Percentiles rank a stretch among this genome's conserved stretches.
phyloP scores from a whole-genome alignment of 192 early-diverging fungal genomes.

The Coemansia sp. region DNA sequence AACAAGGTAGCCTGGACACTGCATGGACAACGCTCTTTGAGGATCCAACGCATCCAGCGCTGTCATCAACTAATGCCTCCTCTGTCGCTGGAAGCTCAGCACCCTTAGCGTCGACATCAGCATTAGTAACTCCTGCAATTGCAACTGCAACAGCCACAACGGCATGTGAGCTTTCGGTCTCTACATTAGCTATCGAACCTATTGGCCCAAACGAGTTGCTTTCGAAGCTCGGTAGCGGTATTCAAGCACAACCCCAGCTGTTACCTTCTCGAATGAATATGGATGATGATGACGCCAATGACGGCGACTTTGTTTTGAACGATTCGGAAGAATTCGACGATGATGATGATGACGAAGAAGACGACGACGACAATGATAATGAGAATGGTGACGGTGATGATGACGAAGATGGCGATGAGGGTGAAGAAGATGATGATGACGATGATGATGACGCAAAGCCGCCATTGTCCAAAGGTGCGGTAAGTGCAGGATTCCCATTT shows the following conservation, averaged over 20 bases:
- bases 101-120: background rate
- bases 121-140: background rate
- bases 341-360: conserved; percentile 43
- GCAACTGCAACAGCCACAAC: background rate
- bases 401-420: background rate
- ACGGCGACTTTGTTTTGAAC: conserved; percentile 51
- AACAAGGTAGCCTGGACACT: conserved; percentile 20
- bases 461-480: background rate
- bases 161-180: background rate
- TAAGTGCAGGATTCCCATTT: background rate
- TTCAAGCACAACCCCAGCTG: background rate
- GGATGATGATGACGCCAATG: conserved; percentile 49
- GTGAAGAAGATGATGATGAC: background rate
- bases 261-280: background rate
- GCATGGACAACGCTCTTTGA: conserved; percentile 42
- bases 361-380: conserved; percentile 42
- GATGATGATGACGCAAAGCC: background rate
- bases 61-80: background rate
- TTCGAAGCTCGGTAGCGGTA: background rate
- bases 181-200: background rate
- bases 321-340: conserved; percentile 37
- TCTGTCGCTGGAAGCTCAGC: background rate
- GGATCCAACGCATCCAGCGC: conserved; percentile 1
- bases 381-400: conserved; percentile 2
- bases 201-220: background rate